Percentiles rank a stretch among this genome's conserved stretches.
Evolutionary conservation across 805 yeast species (phyloP).

Genomic region (Pichia thaimueangensis): DNA sequence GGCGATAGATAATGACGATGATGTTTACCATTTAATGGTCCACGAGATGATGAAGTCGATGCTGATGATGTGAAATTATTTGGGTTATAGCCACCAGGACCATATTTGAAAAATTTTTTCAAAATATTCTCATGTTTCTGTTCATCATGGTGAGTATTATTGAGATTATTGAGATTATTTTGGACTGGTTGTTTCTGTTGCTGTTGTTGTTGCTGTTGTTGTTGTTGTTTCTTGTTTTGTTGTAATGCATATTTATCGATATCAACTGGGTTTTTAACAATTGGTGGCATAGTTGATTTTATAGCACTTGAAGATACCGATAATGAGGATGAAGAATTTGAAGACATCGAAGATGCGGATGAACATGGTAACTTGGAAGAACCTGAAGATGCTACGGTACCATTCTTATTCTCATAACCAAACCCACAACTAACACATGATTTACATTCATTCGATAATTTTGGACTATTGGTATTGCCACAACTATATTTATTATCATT

Average conservation of each 20-base stretch:
- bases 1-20: slow-evolving; percentile 12
- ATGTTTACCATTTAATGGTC: slow-evolving; percentile 7
- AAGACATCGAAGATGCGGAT: slow-evolving; percentile 1
- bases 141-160: slow-evolving; percentile 1
- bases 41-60: slow-evolving; percentile 2
- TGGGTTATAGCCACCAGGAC: slow-evolving; percentile 10
- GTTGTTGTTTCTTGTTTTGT: too few relatives aligned
- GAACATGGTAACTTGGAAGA: not conserved
- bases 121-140: slow-evolving; percentile 10
- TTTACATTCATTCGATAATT: slow-evolving; percentile 21
- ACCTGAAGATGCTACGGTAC: not conserved
- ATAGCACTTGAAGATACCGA: not conserved
- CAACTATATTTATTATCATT: slow-evolving; percentile 1
- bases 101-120: slow-evolving; percentile 11
- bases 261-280: not conserved
- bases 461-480: too few relatives aligned
- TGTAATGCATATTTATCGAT: not conserved
- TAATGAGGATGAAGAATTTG: not conserved
- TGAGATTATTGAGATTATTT: not conserved
- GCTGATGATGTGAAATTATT: not conserved
- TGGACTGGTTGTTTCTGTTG: not conserved
- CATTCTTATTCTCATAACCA: slow-evolving; percentile 13
- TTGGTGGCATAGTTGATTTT: not conserved
- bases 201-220: not conserved
- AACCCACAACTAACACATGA: slow-evolving; percentile 26